These are phyloP conservation scores for Solanum neorickii DNA, from an alignment of 257 asterid genomes.

Conservation along the genomic window DNA sequence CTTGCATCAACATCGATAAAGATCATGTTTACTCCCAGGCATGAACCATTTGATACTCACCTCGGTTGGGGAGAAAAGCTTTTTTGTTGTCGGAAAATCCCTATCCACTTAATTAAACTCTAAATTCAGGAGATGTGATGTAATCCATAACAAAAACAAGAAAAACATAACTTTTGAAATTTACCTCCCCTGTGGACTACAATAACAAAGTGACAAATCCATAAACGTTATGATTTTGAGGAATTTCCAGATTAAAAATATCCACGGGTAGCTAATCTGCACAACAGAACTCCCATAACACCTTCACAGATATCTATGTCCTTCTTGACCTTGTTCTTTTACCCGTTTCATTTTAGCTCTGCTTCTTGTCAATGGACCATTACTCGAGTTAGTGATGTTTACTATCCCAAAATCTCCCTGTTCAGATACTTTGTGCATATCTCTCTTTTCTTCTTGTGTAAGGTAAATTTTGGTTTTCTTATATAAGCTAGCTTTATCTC, in stretches of 20 bases:
- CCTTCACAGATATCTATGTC: neutral
- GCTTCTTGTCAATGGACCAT: neutral
- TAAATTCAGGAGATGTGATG: neutral
- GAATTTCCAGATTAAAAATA: neutral
- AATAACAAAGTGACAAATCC: neutral
- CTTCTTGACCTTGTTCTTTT: neutral
- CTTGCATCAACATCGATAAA: neutral
- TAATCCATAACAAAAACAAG: neutral
- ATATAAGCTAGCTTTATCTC: slow-evolving; percentile 22
- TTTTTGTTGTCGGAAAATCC: no score
- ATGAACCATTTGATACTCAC: neutral
- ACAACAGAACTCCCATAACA: neutral
- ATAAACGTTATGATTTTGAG: neutral
- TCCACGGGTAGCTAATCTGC: neutral
- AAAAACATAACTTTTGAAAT: neutral
- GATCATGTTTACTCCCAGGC: neutral
- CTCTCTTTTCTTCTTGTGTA: neutral
- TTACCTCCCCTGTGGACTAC: neutral
- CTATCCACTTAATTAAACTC: no score
- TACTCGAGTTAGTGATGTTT: neutral
- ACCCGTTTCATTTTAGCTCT: neutral
- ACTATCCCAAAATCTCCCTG: neutral
- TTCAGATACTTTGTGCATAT: neutral
- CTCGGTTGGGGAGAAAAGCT: no score
- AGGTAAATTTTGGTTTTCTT: neutral